Conservation (phyloP, 768 basidiomycete species). For the Omphalotus guepiniiformis region DNA sequence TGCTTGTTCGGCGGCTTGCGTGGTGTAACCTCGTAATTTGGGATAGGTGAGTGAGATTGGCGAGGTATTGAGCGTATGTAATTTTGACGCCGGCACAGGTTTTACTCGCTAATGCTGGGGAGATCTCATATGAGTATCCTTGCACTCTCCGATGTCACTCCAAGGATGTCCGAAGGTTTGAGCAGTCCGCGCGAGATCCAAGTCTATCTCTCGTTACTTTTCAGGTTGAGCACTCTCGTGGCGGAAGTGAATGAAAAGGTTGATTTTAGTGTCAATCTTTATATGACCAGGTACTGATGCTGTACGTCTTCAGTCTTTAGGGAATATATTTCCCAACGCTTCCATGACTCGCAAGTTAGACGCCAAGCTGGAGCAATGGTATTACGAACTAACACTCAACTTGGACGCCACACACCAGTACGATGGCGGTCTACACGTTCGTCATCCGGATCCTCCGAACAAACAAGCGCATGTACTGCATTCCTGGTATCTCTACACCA, state of each 20-base stretch:
- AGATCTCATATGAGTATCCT: background rate
- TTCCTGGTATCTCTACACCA: background rate
- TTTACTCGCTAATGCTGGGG: conserved; percentile 1
- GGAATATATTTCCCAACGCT: background rate
- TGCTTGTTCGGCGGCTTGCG: conserved; percentile 33
- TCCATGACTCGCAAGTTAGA: background rate
- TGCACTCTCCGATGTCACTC: background rate
- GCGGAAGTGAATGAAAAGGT: conserved; percentile 4
- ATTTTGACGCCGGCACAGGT: background rate
- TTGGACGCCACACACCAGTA: background rate
- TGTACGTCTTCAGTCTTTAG: background rate
- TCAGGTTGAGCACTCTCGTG: background rate
- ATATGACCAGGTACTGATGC: background rate
- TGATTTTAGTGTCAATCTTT: background rate
- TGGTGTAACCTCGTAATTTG: conserved; percentile 42
- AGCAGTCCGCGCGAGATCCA: too few relatives aligned
- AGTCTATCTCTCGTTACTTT: background rate
- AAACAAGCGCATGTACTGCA: too few relatives aligned
- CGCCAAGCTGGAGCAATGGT: background rate
- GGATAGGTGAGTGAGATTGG: conserved; percentile 33
- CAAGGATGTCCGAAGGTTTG: background rate
- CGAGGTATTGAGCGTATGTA: background rate
- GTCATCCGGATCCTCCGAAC: too few relatives aligned
- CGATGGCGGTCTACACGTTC: background rate
- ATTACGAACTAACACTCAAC: background rate